Evolutionary conservation across 2,329 filamentous ascomycete genomes (phyloP).

Genomic region (Penicillium sp.): DNA sequence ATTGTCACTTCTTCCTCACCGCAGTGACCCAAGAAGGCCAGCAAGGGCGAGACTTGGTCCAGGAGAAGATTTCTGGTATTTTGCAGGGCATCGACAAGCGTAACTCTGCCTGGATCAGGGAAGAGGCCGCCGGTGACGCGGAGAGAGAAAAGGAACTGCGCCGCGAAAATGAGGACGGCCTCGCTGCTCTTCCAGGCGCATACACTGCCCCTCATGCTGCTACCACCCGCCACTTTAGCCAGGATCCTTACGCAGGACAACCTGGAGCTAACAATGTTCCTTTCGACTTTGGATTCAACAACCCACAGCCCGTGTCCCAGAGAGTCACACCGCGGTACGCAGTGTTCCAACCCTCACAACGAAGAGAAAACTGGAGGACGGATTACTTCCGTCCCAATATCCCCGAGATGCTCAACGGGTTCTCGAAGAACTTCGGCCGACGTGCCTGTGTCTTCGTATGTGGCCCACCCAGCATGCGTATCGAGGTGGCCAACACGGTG

Average conservation of each 20-base stretch:
- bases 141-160: conserved; percentile 78
- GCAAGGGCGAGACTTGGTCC: conserved; percentile 71
- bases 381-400: conserved; percentile 91
- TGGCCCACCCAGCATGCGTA: conserved; percentile 80
- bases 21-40: conserved; percentile 61
- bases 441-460: conserved; percentile 90
- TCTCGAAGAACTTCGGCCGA: conserved; percentile 76
- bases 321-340: conserved; percentile 83
- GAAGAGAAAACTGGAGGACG: conserved; percentile 76
- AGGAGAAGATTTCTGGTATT: conserved; percentile 83
- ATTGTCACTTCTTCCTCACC: conserved; percentile 94
- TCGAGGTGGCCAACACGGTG: conserved; percentile 82
- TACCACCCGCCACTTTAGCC: conserved; percentile 20
- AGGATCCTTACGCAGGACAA: conserved; percentile 4
- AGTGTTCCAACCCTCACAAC: conserved; percentile 58
- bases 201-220: conserved; percentile 25
- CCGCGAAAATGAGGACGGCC: conserved; percentile 77
- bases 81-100: conserved; percentile 85
- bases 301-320: conserved; percentile 81
- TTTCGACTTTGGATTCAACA: conserved; percentile 79
- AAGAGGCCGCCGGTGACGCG: conserved; percentile 74
- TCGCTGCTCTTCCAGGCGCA: conserved; percentile 72
- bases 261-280: conserved; percentile 12
- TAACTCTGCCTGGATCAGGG: conserved; percentile 77
- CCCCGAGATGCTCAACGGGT: conserved; percentile 78